phyloP scores from a whole-genome alignment of 257 asterid species.

The Fraxinus pennsylvanica region DNA sequence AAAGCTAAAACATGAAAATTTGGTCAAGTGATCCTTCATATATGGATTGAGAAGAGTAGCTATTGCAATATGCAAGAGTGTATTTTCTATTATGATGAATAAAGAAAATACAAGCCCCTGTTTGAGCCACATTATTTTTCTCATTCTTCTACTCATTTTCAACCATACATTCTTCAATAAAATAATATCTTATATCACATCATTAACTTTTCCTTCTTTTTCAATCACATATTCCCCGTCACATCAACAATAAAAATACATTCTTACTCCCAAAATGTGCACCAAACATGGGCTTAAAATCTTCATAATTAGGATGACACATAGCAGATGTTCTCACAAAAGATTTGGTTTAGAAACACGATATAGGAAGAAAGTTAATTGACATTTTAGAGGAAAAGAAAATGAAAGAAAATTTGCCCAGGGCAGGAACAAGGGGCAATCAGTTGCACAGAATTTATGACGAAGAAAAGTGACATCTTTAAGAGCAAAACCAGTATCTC shows the following conservation, averaged over 20 bases:
- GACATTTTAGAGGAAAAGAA: not conserved
- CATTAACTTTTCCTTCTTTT: no score
- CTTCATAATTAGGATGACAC: constrained; percentile 1
- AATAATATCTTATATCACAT: no score
- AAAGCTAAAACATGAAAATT: no score
- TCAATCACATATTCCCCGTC: no score
- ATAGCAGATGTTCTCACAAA: constrained; percentile 9
- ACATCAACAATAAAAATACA: no score
- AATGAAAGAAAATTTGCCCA: not conserved
- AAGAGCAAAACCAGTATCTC: constrained; percentile 11
- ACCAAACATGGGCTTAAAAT: no score
- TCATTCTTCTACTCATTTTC: no score
- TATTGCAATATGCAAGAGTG: not conserved
- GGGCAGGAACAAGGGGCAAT: constrained; percentile 5
- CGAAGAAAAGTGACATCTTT: not conserved
- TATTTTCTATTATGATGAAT: not conserved
- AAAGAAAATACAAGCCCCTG: constrained; percentile 7
- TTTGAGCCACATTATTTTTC: no score
- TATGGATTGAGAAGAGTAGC: not conserved
- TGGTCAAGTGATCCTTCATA: not conserved
- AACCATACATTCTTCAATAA: no score
- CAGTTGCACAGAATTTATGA: not conserved
- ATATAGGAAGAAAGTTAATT: not conserved
- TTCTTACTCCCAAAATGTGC: no score
- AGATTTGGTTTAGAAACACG: constrained; percentile 8